phyloP scores from a whole-genome alignment of 2,329 filamentous ascomycete genomes.

The Coniochaeta sp. region DNA sequence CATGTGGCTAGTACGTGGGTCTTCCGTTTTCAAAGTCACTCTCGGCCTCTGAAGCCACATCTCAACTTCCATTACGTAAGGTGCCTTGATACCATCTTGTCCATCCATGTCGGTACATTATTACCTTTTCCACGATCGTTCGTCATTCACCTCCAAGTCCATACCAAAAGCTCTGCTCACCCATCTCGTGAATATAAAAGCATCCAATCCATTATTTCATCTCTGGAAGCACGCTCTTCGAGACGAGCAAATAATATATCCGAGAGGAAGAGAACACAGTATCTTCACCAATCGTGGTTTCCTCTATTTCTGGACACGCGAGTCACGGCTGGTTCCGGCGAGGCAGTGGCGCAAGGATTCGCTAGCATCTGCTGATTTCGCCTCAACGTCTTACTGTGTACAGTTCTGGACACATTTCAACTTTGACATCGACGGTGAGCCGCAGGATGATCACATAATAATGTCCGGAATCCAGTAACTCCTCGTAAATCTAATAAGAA shows the following conservation, averaged over 20 bases:
- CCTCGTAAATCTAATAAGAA: background rate
- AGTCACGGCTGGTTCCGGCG: slow-evolving; percentile 2
- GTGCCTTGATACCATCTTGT: no score
- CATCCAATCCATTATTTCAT: no score
- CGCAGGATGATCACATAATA: slow-evolving; percentile 1
- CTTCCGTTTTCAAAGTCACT: no score
- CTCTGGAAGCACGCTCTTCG: no score
- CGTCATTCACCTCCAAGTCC: background rate
- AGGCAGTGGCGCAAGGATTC: slow-evolving; percentile 3
- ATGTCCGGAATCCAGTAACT: background rate
- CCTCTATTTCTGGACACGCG: background rate
- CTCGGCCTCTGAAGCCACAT: background rate
- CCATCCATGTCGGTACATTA: no score
- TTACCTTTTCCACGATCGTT: no score
- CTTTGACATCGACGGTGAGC: background rate
- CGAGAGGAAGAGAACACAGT: background rate
- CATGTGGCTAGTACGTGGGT: background rate
- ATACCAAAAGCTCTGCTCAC: no score
- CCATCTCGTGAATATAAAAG: no score
- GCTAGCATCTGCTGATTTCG: slow-evolving; percentile 12
- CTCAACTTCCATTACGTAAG: no score
- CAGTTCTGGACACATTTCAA: slow-evolving; percentile 11
- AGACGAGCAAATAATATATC: background rate
- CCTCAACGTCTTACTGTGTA: background rate
- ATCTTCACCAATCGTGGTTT: background rate